Percentiles rank a stretch among this genome's conserved stretches.
These are phyloP conservation scores for Phaffia tasmanica DNA, from an alignment of 768 basidiomycete genomes.

Conservation along the genomic window DNA sequence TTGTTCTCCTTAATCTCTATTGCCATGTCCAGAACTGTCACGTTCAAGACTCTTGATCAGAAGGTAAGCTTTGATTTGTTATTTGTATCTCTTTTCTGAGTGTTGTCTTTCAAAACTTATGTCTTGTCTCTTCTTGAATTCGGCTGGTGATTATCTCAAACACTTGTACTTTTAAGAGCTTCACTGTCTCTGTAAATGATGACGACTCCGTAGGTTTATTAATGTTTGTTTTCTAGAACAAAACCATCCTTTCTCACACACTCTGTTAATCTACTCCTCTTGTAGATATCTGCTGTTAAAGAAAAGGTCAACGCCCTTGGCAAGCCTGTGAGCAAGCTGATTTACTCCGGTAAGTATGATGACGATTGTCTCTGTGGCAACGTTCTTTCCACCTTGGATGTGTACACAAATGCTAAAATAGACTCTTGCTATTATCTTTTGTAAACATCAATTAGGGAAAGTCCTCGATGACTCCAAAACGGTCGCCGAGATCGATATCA, in stretches of 20 bases:
- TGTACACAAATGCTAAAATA: no score
- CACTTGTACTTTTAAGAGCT: conserved; percentile 45
- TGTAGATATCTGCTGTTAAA: conserved; percentile 58
- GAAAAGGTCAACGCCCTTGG: conserved; percentile 63
- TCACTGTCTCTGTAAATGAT: conserved; percentile 69
- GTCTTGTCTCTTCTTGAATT: conserved; percentile 3
- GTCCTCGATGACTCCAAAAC: conserved; percentile 79
- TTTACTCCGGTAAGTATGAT: conserved; percentile 64
- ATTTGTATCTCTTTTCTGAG: not conserved
- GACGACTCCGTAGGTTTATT: conserved; percentile 48
- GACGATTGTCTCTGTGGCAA: not conserved
- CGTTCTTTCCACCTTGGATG: no score
- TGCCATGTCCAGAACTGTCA: conserved; percentile 44
- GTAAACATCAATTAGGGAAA: no score
- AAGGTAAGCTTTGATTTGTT: conserved; percentile 39
- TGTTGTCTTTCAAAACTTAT: not conserved
- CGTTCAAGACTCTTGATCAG: conserved; percentile 87
- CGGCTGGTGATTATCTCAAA: conserved; percentile 24
- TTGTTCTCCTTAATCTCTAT: not conserved
- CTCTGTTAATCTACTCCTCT: not conserved
- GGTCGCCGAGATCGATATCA: conserved; percentile 75
- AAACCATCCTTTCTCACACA: conserved; percentile 15
- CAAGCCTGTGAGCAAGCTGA: conserved; percentile 68
- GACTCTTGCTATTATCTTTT: no score
- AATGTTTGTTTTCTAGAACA: not conserved